Evolutionary conservation across 2,329 filamentous ascomycete species (phyloP), one percentile per base, ranked within the genome.

Genomic region (Purpureocillium takamizusanense): DNA sequence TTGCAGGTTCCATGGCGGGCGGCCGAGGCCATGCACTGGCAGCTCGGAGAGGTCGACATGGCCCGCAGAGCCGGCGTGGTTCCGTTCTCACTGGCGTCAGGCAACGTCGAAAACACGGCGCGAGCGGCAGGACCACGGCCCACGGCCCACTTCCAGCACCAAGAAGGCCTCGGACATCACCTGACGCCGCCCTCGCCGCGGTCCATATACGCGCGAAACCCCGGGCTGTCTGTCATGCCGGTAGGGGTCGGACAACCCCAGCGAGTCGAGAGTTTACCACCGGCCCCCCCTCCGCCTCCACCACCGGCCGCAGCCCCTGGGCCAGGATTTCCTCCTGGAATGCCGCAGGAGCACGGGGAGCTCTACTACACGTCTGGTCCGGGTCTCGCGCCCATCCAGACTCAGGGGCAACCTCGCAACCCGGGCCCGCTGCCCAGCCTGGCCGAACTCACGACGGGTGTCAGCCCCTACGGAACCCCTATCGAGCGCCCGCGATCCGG

Each of bases 11-110:
- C 90, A 28, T 97, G 90, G 90, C 77, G 92, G 53, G 88, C 92
- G 14, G 90, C 86, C 35, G 90, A 98, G 63, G 89, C 87, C 4
- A 95, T 95, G 89, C 92, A 97, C 63, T 98, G 92, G 90, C 85
- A 94, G 55, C 72, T 98, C 39, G 90, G 90, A 45, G 87, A 95
- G 59, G 71, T 81, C 50, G 92, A 97, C 52, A 97, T 98, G 87
- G 89, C 89, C 35, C 78, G 84, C 44, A 82, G 90, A 42, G 90
- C 90, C 31, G 92, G 92, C 33, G 87, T 92, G 29, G 81, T 85
- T 7, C 87, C 90, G 2, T 95, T 95, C 61, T 78, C 81, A 3
- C 67, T 86, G 23, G 78, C 80, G 37, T 66, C 72, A 36, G 67
- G 73, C 46, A 70, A 74, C 33, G 54, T 65, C 41, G 70, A 73